These are phyloP conservation scores for Exutisphaerella laricina DNA, from an alignment of 2,329 filamentous ascomycete species.

Conservation along the genomic window DNA sequence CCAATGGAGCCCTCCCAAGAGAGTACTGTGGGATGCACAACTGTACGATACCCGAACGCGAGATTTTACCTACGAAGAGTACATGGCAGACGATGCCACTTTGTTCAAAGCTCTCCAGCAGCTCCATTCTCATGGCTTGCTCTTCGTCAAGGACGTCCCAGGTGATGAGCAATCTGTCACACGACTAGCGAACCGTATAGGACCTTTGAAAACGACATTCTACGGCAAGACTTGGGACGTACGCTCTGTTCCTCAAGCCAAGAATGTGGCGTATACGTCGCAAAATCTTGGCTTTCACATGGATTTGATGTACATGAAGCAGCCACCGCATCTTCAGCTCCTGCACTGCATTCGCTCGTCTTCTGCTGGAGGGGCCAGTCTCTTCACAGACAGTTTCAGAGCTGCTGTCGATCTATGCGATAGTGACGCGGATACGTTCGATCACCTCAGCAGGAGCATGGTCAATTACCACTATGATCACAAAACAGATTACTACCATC, in stretches of 20 bases:
- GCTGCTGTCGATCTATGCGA: conserved; percentile 44
- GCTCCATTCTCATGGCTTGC: conserved; percentile 62
- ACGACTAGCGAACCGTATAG: conserved; percentile 65
- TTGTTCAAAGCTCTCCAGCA: conserved; percentile 59
- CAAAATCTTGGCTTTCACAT: conserved; percentile 82
- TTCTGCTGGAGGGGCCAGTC: conserved; percentile 71
- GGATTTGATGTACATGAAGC: conserved; percentile 80
- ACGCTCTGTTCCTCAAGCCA: conserved; percentile 69
- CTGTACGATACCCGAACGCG: conserved; percentile 46
- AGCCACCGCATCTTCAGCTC: conserved; percentile 76
- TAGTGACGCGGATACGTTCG: conserved; percentile 17
- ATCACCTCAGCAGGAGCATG: conserved; percentile 3
- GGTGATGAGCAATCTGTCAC: conserved; percentile 49
- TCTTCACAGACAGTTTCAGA: conserved; percentile 72
- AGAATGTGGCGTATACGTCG: conserved; percentile 85
- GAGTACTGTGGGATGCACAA: conserved; percentile 40
- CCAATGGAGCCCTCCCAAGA: not conserved
- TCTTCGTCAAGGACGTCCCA: conserved; percentile 73
- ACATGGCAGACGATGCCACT: conserved; percentile 55
- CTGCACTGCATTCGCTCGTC: conserved; percentile 84
- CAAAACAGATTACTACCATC: conserved; percentile 39
- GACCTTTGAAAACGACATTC: conserved; percentile 76
- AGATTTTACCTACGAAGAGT: conserved; percentile 64
- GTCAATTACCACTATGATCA: conserved; percentile 46
- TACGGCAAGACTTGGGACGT: conserved; percentile 93